phyloP scores from a whole-genome alignment of 768 basidiomycete species.

The Melanogaster broomeanus region DNA sequence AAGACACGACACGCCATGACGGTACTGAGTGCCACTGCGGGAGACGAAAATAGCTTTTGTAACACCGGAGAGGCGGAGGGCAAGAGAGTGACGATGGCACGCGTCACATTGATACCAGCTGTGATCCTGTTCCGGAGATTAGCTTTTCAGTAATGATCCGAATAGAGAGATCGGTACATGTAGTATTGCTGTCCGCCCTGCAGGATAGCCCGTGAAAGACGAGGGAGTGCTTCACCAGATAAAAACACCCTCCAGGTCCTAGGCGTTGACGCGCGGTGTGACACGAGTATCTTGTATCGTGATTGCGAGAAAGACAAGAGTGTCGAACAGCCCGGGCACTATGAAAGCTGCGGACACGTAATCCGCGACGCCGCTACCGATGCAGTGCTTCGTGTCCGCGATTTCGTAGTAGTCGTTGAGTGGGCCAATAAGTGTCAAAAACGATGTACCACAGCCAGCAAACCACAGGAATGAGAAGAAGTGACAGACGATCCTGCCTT shows the following conservation, averaged over 20 bases:
- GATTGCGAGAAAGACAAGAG: slow-evolving; percentile 36
- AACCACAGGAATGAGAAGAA: slow-evolving; percentile 37
- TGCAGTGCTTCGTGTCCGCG: slow-evolving; percentile 36
- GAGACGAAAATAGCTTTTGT: slow-evolving; percentile 24
- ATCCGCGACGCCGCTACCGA: slow-evolving; percentile 17
- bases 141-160: not conserved
- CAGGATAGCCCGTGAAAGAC: slow-evolving; percentile 34
- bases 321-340: slow-evolving; percentile 33
- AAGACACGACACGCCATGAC: slow-evolving; percentile 37
- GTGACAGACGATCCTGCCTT: slow-evolving; percentile 16
- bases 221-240: slow-evolving; percentile 27
- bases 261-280: slow-evolving; percentile 11
- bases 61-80: slow-evolving; percentile 20
- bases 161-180: slow-evolving; percentile 23
- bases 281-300: slow-evolving; percentile 28
- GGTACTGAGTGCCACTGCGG: slow-evolving; percentile 32
- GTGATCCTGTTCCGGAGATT: slow-evolving; percentile 30
- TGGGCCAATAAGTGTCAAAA: slow-evolving; percentile 27
- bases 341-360: slow-evolving; percentile 31
- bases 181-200: slow-evolving; percentile 43
- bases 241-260: slow-evolving; percentile 20
- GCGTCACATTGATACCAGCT: slow-evolving; percentile 31
- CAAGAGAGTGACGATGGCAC: slow-evolving; percentile 19
- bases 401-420: slow-evolving; percentile 27
- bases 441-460: slow-evolving; percentile 24